Evolutionary conservation across 108 stramenopile species (phyloP), one percentile per base, ranked within the genome.

Genomic region (Schizochytrium sp.): DNA sequence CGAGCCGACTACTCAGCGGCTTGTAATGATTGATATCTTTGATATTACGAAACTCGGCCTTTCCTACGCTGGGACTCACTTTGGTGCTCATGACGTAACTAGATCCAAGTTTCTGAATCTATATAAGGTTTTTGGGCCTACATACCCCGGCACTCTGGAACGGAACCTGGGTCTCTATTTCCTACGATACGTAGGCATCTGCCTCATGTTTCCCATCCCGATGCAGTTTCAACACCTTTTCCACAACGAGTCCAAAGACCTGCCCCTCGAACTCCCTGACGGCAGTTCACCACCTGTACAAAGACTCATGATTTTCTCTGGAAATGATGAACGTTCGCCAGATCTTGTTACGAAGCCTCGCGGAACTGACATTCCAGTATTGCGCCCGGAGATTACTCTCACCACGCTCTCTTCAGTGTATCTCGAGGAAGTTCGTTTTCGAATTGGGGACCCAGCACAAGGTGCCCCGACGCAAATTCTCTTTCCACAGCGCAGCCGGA

Each of bases 121-220:
- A 53, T 83, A 83, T 53, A 49, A 55, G 28, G 50, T 83, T 28
- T 83, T 83, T 40, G 76, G 76, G 50, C 76, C 76, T 8, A 83
- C 76, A 5, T 83, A 83, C 3, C 76, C 76, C 5, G 76, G 76
- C 5, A 19, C 76, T 7, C 53, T 83, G 50, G 76, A 83, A 5
- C 45, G 50, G 15, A 17, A 83, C 10, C 19, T 38, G 10, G 76
- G 53, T 5, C 47, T 55, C 10, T 83, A 83, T 28, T 83, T 83
- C 55, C 28, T 83, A 5, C 76, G 76, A 10, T 83, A 83, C 76
- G 55, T n/a, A 53, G 76, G 76, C 12, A 83, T 83, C 1, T 55
- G 76, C 76, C 53, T 83, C 76, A 83, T 83, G 76, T 83, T 83
- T 42, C 53, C 76, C 47, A 83, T 83, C 47, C 76, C 76, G 47